Conservation (phyloP, 169 alveolate genomes). For the Miamiensis avidus region DNA sequence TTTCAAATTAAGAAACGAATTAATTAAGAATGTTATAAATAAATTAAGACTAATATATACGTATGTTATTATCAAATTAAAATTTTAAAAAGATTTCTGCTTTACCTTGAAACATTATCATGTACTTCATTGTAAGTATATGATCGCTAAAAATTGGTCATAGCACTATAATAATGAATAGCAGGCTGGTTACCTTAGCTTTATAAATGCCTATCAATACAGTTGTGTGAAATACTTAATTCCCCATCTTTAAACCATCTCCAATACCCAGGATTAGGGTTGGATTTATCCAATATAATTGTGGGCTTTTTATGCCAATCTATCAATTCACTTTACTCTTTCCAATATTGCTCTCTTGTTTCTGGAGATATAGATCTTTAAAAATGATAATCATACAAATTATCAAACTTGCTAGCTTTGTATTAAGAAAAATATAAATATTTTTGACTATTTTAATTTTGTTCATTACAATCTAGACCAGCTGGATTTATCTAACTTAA, state of each 20-base stretch:
- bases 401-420: too few species aligned
- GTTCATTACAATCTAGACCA: too few species aligned
- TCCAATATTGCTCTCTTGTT: slow-evolving; percentile 57
- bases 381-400: too few species aligned
- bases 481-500: too few species aligned
- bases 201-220: slow-evolving; percentile 77
- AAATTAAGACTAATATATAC: slow-evolving; percentile 51
- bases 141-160: slow-evolving; percentile 52
- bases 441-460: too few species aligned
- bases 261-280: slow-evolving; percentile 64
- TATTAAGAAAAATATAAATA: too few species aligned
- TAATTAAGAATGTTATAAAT: too few species aligned
- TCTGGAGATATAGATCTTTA: slow-evolving; percentile 30
- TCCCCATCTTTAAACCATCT: slow-evolving; percentile 80
- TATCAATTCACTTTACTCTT: slow-evolving; percentile 40
- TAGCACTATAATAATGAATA: slow-evolving; percentile 72
- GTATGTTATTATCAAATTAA: too few species aligned
- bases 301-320: slow-evolving; percentile 56
- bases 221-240: slow-evolving; percentile 81
- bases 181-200: slow-evolving; percentile 68
- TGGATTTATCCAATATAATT: slow-evolving; percentile 52
- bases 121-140: slow-evolving; percentile 73
- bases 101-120: slow-evolving; percentile 56
- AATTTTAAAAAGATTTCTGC: too few species aligned
- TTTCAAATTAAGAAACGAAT: not conserved